Conservation (phyloP, 1,284 basidiomycete species). For the Ceratorhiza oryzae-sativae region DNA sequence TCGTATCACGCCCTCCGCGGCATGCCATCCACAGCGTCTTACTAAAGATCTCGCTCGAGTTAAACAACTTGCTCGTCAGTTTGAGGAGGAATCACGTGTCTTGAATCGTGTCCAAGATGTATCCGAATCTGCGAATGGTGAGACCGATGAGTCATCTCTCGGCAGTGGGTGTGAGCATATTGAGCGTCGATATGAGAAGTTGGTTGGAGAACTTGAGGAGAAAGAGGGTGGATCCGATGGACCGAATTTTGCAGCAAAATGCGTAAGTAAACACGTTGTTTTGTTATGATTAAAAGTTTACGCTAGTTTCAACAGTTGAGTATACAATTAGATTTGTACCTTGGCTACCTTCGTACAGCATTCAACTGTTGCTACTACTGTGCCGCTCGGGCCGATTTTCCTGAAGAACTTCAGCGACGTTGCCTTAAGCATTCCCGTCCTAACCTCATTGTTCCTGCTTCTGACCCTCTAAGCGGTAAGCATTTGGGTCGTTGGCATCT, state of each 20-base stretch:
- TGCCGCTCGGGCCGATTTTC: slow-evolving; percentile 86
- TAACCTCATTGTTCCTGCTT: slow-evolving; percentile 34
- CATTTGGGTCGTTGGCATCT: not conserved
- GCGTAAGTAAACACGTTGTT: slow-evolving; percentile 56
- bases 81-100: slow-evolving; percentile 67
- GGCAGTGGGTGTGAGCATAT: slow-evolving; percentile 51
- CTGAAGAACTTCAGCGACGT: slow-evolving; percentile 92
- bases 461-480: slow-evolving; percentile 30
- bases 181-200: slow-evolving; percentile 75
- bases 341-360: slow-evolving; percentile 82
- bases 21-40: slow-evolving; percentile 78
- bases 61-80: slow-evolving; percentile 68
- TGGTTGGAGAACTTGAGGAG: slow-evolving; percentile 69
- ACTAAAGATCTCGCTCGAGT: slow-evolving; percentile 78
- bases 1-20: slow-evolving; percentile 80
- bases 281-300: not conserved
- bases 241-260: slow-evolving; percentile 69
- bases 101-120: slow-evolving; percentile 42
- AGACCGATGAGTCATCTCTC: slow-evolving; percentile 52
- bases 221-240: slow-evolving; percentile 64
- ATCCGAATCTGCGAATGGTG: slow-evolving; percentile 49
- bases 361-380: slow-evolving; percentile 97
- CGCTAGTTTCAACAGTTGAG: not conserved
- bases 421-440: slow-evolving; percentile 86
- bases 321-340: slow-evolving; percentile 72